These are phyloP conservation scores for Vaccinium vitisidaea DNA, from an alignment of 148 eudicot species.

Conservation along the genomic window DNA sequence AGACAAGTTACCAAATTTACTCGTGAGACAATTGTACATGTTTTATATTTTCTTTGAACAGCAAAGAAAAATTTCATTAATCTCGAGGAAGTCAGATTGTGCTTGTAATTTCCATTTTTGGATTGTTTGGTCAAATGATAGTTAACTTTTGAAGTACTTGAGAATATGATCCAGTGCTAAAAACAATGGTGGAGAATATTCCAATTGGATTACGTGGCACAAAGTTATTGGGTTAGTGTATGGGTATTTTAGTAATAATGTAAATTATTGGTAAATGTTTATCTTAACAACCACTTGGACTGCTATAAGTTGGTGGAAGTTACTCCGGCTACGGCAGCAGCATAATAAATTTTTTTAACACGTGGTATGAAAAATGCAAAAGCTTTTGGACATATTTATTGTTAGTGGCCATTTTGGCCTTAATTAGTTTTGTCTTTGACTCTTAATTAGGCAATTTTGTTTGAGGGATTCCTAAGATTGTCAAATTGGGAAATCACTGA, in stretches of 20 bases:
- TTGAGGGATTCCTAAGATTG: neutral
- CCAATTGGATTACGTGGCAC: neutral
- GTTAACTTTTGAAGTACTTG: neutral
- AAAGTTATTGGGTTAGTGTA: too few relatives aligned
- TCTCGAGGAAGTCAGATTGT: too few relatives aligned
- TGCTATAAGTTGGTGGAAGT: neutral
- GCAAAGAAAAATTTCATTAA: too few relatives aligned
- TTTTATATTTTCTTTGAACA: too few relatives aligned
- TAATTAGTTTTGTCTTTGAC: neutral
- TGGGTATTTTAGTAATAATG: neutral
- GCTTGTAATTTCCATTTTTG: neutral
- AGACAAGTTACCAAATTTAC: slow-evolving; percentile 9
- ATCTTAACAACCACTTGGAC: neutral
- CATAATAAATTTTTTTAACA: neutral
- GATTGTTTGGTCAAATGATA: slow-evolving; percentile 1
- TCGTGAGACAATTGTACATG: neutral
- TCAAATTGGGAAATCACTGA: neutral
- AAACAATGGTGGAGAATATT: neutral
- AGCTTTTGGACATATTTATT: neutral
- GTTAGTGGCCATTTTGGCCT: slow-evolving; percentile 6
- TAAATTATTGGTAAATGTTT: too few relatives aligned
- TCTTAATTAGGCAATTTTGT: neutral
- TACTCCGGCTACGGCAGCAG: neutral
- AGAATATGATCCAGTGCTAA: neutral
- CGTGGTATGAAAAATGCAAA: neutral